A percentile compares a stretch with the other conserved stretches of the same genome.
Evolutionary conservation across 179 eudicot species (phyloP).

Genomic region (Kewa caespitosa): DNA sequence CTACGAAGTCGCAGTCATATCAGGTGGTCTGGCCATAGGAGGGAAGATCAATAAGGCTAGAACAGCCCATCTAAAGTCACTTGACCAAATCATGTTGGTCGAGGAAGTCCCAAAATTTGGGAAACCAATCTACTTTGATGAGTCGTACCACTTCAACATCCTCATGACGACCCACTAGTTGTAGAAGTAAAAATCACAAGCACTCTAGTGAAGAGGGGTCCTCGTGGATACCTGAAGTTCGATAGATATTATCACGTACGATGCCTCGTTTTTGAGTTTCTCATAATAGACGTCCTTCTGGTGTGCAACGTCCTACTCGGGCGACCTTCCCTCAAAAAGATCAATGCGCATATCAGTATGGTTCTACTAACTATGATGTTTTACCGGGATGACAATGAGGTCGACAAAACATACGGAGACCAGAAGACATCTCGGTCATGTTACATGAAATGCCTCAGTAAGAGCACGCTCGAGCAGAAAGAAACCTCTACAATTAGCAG

Average conservation of each 20-base stretch:
- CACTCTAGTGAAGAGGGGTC: not conserved
- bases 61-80: no score
- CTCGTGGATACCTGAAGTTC: not conserved
- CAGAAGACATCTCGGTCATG: not conserved
- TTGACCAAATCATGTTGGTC: no score
- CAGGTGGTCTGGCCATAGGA: no score
- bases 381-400: not conserved
- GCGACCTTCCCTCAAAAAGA: not conserved
- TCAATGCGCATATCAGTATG: not conserved
- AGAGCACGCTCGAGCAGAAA: not conserved
- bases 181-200: not conserved
- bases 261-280: not conserved
- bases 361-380: not conserved
- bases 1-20: no score
- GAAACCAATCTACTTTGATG: no score
- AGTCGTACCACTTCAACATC: no score
- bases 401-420: not conserved
- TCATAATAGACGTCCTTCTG: not conserved
- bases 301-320: not conserved
- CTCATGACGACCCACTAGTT: not conserved
- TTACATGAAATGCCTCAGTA: not conserved
- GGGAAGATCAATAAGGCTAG: no score
- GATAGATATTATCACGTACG: not conserved
- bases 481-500: no score
- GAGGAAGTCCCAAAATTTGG: no score